These are phyloP conservation scores for Gloeophyllum trabeum DNA, from an alignment of 768 basidiomycete genomes.

Conservation along the genomic window DNA sequence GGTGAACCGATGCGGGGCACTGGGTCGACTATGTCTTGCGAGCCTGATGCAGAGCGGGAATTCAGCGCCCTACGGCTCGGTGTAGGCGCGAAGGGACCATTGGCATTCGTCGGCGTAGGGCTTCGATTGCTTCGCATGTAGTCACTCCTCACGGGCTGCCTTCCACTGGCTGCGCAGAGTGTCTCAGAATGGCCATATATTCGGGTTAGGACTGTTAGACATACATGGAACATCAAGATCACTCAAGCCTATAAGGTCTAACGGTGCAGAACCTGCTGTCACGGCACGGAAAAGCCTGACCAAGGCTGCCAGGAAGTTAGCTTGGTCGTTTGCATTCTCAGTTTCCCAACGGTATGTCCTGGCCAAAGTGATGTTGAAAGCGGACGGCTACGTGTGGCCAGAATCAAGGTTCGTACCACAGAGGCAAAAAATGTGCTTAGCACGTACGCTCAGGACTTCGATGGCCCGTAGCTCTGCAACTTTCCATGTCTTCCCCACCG, in stretches of 20 bases:
- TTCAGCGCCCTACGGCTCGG: not conserved
- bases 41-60: not conserved
- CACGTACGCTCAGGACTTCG: slow-evolving; percentile 63
- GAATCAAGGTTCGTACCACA: slow-evolving; percentile 3
- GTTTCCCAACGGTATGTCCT: slow-evolving; percentile 88
- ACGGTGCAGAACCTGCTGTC: slow-evolving; percentile 1
- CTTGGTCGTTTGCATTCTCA: slow-evolving; percentile 64
- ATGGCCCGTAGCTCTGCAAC: slow-evolving; percentile 72
- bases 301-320: slow-evolving; percentile 54
- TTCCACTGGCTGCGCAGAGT: no score
- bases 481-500: slow-evolving; percentile 95
- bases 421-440: not conserved
- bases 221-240: slow-evolving; percentile 26
- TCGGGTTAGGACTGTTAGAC: not conserved
- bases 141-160: no score
- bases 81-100: not conserved
- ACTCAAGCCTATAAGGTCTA: not conserved
- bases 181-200: not conserved
- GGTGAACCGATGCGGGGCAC: not conserved
- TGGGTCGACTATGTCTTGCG: not conserved
- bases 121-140: no score
- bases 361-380: slow-evolving; percentile 79
- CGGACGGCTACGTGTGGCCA: slow-evolving; percentile 31
- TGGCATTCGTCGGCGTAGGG: no score
- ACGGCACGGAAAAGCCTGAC: slow-evolving; percentile 43